A percentile compares a stretch with the other conserved stretches of the same genome.
Evolutionary conservation across 2,329 filamentous ascomycete species (phyloP).

Genomic region (Cryphonectria carpinicola): DNA sequence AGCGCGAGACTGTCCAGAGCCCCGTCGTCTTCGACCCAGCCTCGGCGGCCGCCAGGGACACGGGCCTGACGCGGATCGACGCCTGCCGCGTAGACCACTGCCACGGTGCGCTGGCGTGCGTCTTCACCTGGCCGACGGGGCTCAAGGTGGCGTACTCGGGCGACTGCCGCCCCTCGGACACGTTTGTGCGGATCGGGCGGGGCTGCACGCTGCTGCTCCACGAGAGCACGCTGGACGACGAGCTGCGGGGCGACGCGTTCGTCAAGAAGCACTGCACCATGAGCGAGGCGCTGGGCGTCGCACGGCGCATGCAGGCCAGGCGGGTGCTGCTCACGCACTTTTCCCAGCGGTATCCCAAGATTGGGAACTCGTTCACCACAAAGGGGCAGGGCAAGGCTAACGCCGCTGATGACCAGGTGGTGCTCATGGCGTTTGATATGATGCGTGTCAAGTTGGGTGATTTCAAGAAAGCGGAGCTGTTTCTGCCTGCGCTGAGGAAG

Average conservation of each 20-base stretch:
- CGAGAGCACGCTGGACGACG: constrained; percentile 94
- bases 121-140: constrained; percentile 75
- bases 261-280: constrained; percentile 93
- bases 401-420: constrained; percentile 55
- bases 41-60: constrained; percentile 42
- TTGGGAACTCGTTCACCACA: constrained; percentile 37
- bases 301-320: constrained; percentile 75
- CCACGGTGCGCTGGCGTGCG: constrained; percentile 73
- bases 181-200: constrained; percentile 72
- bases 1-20: constrained; percentile 27
- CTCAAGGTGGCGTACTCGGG: constrained; percentile 93
- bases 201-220: constrained; percentile 86
- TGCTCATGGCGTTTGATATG: constrained; percentile 77
- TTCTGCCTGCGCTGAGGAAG: constrained; percentile 61
- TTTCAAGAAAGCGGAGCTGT: constrained; percentile 68
- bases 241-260: constrained; percentile 74
- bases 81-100: constrained; percentile 78
- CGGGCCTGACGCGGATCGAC: constrained; percentile 68
- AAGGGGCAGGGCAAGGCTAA: constrained; percentile 35
- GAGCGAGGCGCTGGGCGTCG: constrained; percentile 80
- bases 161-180: constrained; percentile 79
- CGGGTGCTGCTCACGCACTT: constrained; percentile 91
- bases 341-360: constrained; percentile 88
- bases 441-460: constrained; percentile 75
- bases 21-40: constrained; percentile 41